Conservation (phyloP, 805 yeast species). For the Allodekkera sacchari region DNA sequence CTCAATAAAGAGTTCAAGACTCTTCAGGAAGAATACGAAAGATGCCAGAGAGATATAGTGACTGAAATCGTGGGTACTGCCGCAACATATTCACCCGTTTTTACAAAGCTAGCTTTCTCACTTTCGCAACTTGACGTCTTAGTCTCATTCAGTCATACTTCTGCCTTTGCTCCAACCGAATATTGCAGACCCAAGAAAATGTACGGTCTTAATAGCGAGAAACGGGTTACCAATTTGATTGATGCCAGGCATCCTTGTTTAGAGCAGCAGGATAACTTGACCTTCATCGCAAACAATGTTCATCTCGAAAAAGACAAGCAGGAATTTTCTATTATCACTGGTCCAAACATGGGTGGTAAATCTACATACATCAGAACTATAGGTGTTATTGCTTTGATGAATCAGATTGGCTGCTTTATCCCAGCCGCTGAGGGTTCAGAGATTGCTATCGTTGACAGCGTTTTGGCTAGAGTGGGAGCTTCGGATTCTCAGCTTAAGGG, state of each 20-base stretch:
- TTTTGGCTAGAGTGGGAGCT: slow-evolving; percentile 96
- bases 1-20: slow-evolving; percentile 51
- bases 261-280: slow-evolving; percentile 83
- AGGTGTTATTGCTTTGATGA: slow-evolving; percentile 80
- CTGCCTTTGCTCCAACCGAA: slow-evolving; percentile 75
- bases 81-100: slow-evolving; percentile 70
- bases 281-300: slow-evolving; percentile 92
- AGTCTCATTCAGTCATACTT: slow-evolving; percentile 74
- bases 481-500: slow-evolving; percentile 97
- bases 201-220: slow-evolving; percentile 39
- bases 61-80: slow-evolving; percentile 77
- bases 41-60: slow-evolving; percentile 70
- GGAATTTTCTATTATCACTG: slow-evolving; percentile 81
- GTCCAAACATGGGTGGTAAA: slow-evolving; percentile 98
- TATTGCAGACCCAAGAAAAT: slow-evolving; percentile 63
- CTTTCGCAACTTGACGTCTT: slow-evolving; percentile 79
- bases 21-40: slow-evolving; percentile 58
- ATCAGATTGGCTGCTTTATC: slow-evolving; percentile 83
- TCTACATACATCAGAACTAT: slow-evolving; percentile 87
- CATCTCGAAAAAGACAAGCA: slow-evolving; percentile 43
- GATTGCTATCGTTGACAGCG: slow-evolving; percentile 79
- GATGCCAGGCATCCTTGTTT: slow-evolving; percentile 94
- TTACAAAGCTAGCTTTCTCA: slow-evolving; percentile 55
- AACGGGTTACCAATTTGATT: slow-evolving; percentile 44
- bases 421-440: slow-evolving; percentile 73